Conservation (phyloP, 371 early-diverging fungal species). For the Furculomyces boomerangus region DNA sequence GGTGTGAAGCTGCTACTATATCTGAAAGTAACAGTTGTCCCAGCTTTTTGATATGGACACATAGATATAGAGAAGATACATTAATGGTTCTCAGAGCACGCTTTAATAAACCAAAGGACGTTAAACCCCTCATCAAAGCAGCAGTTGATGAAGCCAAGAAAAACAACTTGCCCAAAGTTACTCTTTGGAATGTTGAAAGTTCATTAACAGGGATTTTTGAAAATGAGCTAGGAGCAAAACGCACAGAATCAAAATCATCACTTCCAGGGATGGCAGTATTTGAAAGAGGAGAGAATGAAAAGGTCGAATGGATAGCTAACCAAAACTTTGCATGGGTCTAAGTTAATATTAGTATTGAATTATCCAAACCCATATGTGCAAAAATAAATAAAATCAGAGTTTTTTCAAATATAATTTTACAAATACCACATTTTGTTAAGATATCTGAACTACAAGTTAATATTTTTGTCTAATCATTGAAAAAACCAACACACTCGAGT, state of each 20-base stretch:
- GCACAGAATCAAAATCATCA: background rate
- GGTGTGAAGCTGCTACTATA: background rate
- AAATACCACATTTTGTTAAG: too few relatives aligned
- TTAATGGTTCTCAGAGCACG: background rate
- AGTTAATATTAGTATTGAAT: too few relatives aligned
- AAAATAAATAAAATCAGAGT: too few relatives aligned
- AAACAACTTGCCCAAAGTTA: background rate
- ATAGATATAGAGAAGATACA: background rate
- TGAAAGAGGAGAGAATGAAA: background rate
- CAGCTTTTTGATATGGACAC: slow-evolving; percentile 3
- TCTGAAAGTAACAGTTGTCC: background rate
- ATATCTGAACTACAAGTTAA: too few relatives aligned
- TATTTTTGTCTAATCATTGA: too few relatives aligned
- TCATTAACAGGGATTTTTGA: background rate
- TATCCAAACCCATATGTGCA: too few relatives aligned
- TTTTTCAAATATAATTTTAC: too few relatives aligned
- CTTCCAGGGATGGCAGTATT: background rate
- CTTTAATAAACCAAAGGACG: background rate
- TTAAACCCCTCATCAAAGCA: background rate
- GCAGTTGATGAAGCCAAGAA: background rate
- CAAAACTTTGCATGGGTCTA: background rate
- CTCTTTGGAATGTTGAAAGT: background rate
- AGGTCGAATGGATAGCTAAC: background rate
- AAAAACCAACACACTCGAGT: too few relatives aligned
- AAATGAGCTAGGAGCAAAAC: background rate